These are phyloP conservation scores for Diaporthe sp. DNA, from an alignment of 2,329 filamentous ascomycete species.

Conservation along the genomic window DNA sequence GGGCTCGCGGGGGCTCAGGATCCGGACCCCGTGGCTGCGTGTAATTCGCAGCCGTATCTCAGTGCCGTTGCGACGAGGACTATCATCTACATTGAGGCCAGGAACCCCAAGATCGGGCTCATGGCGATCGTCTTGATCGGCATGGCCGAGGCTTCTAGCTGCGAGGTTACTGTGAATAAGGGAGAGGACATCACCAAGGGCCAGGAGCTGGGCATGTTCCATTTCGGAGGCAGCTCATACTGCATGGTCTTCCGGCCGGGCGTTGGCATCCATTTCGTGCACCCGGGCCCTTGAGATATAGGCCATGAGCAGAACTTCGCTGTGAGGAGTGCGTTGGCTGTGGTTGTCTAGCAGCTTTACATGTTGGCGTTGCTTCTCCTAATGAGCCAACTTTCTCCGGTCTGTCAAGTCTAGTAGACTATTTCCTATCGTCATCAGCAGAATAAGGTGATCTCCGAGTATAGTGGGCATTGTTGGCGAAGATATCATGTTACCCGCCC, in stretches of 20 bases:
- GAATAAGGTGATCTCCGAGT: too few relatives aligned
- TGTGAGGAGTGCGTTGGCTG: constrained; percentile 2
- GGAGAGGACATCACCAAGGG: constrained; percentile 4
- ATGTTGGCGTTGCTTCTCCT: not conserved
- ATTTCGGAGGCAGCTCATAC: constrained; percentile 14
- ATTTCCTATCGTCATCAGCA: too few relatives aligned
- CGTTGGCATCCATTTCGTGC: not conserved
- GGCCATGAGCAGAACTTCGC: not conserved
- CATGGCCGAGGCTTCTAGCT: constrained; percentile 15
- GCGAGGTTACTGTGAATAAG: not conserved
- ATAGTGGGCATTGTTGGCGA: too few relatives aligned
- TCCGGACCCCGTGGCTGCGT: constrained; percentile 44
- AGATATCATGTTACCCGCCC: too few relatives aligned
- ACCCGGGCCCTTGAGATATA: not conserved
- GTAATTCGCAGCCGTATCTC: constrained; percentile 23
- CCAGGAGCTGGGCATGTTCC: constrained; percentile 13
- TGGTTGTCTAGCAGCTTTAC: not conserved
- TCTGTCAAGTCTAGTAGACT: too few relatives aligned
- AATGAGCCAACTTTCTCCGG: too few relatives aligned
- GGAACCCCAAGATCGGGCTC: not conserved
- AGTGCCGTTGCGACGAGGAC: constrained; percentile 23
- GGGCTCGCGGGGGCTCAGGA: constrained; percentile 48
- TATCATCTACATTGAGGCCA: constrained; percentile 20
- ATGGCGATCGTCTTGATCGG: constrained; percentile 4
- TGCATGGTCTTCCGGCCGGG: constrained; percentile 7